A percentile compares a stretch with the other conserved stretches of the same genome.
phyloP scores from a whole-genome alignment of 768 basidiomycete genomes.

The Pholiota microspora region DNA sequence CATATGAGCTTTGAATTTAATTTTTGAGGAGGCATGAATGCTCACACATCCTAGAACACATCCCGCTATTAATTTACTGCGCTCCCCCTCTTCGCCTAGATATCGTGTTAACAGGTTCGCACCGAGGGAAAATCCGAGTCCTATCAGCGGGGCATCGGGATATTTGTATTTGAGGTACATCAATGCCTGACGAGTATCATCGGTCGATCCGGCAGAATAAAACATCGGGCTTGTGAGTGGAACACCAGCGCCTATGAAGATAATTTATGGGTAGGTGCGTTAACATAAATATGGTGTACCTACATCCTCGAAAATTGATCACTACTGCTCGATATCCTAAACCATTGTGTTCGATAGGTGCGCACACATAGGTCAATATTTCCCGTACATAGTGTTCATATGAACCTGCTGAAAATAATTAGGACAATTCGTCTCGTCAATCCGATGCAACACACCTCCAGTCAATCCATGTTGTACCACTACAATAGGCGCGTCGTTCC shows the following conservation, averaged over 20 bases:
- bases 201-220: slow-evolving; percentile 85
- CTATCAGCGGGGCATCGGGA: slow-evolving; percentile 79
- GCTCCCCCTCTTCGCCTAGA: slow-evolving; percentile 75
- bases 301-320: slow-evolving; percentile 89
- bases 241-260: slow-evolving; percentile 79
- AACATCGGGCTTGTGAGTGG: slow-evolving; percentile 78
- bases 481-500: slow-evolving; percentile 46
- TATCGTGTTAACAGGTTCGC: slow-evolving; percentile 89
- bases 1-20: no score
- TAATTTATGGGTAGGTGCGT: no score
- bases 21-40: slow-evolving; percentile 6
- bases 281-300: no score
- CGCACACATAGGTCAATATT: slow-evolving; percentile 69
- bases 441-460: slow-evolving; percentile 46
- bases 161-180: slow-evolving; percentile 69
- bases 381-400: slow-evolving; percentile 89
- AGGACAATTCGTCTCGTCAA: no score
- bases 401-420: slow-evolving; percentile 60
- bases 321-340: slow-evolving; percentile 88
- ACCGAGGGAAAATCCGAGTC: slow-evolving; percentile 90
- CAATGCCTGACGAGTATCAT: slow-evolving; percentile 81
- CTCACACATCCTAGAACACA: slow-evolving; percentile 77
- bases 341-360: slow-evolving; percentile 69
- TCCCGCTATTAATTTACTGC: slow-evolving; percentile 58
- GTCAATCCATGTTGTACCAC: slow-evolving; percentile 56